phyloP scores from a whole-genome alignment of 2,329 filamentous ascomycete genomes.

The Laburnicola sp. region DNA sequence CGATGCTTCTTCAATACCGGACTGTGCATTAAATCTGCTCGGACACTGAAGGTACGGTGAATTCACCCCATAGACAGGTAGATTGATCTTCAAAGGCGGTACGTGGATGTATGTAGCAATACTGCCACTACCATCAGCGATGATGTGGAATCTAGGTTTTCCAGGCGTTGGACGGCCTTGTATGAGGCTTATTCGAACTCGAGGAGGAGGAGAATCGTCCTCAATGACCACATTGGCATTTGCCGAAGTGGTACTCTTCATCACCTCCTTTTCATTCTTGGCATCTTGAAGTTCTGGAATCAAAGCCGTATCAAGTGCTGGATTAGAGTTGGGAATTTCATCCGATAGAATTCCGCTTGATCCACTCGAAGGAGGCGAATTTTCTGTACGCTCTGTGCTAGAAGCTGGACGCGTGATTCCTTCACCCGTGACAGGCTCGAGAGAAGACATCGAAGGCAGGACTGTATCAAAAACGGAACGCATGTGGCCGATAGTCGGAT shows the following conservation, averaged over 20 bases:
- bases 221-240: not conserved
- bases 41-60: slow-evolving; percentile 32
- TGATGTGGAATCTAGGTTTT: slow-evolving; percentile 30
- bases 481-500: slow-evolving; percentile 58
- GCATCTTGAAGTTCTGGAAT: too few species aligned
- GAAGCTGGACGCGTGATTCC: too few species aligned
- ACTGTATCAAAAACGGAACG: too few species aligned
- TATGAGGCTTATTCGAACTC: slow-evolving; percentile 29
- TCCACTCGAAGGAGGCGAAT: too few species aligned
- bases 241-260: too few species aligned
- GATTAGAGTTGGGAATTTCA: too few species aligned
- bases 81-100: slow-evolving; percentile 21
- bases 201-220: slow-evolving; percentile 13
- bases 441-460: too few species aligned
- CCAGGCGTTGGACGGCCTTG: slow-evolving; percentile 22
- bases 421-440: slow-evolving; percentile 4
- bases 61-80: slow-evolving; percentile 33
- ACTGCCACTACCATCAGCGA: slow-evolving; percentile 34
- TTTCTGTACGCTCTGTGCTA: too few species aligned
- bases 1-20: slow-evolving; percentile 15
- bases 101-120: slow-evolving; percentile 32
- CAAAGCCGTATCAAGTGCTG: too few species aligned
- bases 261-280: too few species aligned
- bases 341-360: too few species aligned
- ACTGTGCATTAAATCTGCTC: slow-evolving; percentile 18